Evolutionary conservation across 83 land plant species (phyloP).

Genomic region (Picea mariana): DNA sequence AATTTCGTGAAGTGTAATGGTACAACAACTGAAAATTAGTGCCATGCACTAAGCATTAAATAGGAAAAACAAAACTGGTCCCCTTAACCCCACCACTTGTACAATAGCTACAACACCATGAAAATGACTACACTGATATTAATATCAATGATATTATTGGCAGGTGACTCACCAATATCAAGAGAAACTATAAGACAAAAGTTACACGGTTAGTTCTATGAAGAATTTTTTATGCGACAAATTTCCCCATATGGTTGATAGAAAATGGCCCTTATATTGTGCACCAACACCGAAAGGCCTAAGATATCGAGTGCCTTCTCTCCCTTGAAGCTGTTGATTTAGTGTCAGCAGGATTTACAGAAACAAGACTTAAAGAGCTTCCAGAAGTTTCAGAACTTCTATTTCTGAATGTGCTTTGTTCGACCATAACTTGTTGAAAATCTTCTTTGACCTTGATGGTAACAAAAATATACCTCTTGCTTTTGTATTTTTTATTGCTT

Average conservation of each 20-base stretch:
- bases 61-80: too few relatives aligned
- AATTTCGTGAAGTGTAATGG: too few relatives aligned
- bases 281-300: constrained; percentile 2
- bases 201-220: neutral
- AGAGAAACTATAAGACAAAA: constrained; percentile 2
- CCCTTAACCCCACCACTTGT: too few relatives aligned
- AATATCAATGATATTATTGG: neutral
- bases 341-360: constrained; percentile 21
- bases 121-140: neutral
- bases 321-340: constrained; percentile 24
- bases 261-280: neutral
- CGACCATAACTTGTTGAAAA: constrained; percentile 51
- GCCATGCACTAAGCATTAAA: too few relatives aligned
- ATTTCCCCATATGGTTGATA: neutral
- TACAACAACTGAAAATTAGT: too few relatives aligned
- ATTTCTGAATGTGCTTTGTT: constrained; percentile 21
- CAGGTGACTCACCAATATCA: neutral
- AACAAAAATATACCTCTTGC: constrained; percentile 26
- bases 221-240: neutral
- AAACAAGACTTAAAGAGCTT: constrained; percentile 31
- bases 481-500: constrained; percentile 24
- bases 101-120: too few relatives aligned
- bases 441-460: constrained; percentile 41
- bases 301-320: constrained; percentile 29
- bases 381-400: constrained; percentile 33